Evolutionary conservation across 1,284 basidiomycete species (phyloP), one percentile per base, ranked within the genome.

Genomic region (Ceraceosorus bombacis): DNA sequence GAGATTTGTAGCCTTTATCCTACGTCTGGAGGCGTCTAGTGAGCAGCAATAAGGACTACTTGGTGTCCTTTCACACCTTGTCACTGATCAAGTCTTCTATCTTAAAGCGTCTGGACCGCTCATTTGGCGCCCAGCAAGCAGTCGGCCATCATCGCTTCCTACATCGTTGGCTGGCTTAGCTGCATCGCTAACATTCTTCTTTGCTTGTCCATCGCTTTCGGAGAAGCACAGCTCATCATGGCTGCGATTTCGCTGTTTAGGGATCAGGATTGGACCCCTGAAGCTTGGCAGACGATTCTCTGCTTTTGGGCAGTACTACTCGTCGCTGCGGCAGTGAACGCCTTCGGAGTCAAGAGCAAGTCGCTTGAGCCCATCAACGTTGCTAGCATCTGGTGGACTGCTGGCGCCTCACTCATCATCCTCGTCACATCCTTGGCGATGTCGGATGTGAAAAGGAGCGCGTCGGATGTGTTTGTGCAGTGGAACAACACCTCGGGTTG

Each of bases 1-100:
- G 81, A 81, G 60, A 79, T 81, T 49, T 81, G 80, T 61, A 80
- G 78, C 6, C 79, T 80, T 37, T 81, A 78, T 49, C 81, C 81
- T 0, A 79, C 80, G 2, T 78, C 78, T 0, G 81, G 80, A 1
- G 80, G 81, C 43, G 80, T 81, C 1, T 81, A 81, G 64, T 27
- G 27, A 27, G 27, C 27, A 27, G 27, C 3, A 27, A 79, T 80
- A 59, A 81, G 80, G 80, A 71, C 79, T 0, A 79, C 12, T 36
- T 9, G 10, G 27, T 52, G 43, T 15, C 43, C 2, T 41, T 15
- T 9, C 51, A 36, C 38, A 8, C 10, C 4, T 15, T 52, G 10
- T 9, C 39, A 36, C 51, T 41, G 27, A 36, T 17, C 48, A n/a
- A 52, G 10, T 52, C 51, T 17, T 10, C 10, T 10, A 10, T 52